phyloP scores from a whole-genome alignment of 1,139 yeast genomes.

The Tardiomyces depauwii region DNA sequence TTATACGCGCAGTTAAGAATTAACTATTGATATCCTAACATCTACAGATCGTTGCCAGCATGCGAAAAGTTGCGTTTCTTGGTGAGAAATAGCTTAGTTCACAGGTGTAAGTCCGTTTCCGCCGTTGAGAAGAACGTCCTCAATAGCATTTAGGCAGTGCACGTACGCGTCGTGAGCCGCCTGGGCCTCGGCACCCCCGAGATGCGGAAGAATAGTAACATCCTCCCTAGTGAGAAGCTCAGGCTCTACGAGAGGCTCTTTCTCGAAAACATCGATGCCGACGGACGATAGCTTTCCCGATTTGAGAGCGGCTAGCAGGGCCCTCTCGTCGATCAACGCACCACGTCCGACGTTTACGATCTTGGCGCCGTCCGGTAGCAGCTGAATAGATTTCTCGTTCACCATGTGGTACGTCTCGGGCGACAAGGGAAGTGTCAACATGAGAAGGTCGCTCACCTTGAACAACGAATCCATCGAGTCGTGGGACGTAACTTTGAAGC shows the following conservation, averaged over 20 bases:
- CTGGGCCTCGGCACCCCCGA: not conserved
- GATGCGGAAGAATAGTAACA: constrained; percentile 49
- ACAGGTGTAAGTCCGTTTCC: not conserved
- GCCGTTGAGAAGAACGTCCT: not conserved
- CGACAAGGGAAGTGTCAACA: constrained; percentile 55
- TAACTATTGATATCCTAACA: no score
- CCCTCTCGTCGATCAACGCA: constrained; percentile 57
- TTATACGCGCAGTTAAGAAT: no score
- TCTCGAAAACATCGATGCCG: constrained; percentile 69
- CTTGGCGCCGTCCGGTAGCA: constrained; percentile 56
- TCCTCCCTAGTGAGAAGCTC: constrained; percentile 28
- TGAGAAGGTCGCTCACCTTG: constrained; percentile 44
- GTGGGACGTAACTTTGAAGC: constrained; percentile 40
- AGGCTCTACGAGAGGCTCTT: constrained; percentile 47
- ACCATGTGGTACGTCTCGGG: constrained; percentile 41
- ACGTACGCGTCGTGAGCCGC: not conserved
- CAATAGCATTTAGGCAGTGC: not conserved
- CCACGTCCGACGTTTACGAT: constrained; percentile 80
- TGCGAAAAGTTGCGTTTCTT: no score
- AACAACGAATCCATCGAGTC: constrained; percentile 42
- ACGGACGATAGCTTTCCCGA: constrained; percentile 58
- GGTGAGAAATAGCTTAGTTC: not conserved
- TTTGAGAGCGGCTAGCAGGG: constrained; percentile 53
- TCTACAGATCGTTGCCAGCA: no score
- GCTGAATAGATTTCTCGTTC: constrained; percentile 38